Conservation (phyloP, 2,329 filamentous ascomycete species). For the Colletotrichum spinosum region DNA sequence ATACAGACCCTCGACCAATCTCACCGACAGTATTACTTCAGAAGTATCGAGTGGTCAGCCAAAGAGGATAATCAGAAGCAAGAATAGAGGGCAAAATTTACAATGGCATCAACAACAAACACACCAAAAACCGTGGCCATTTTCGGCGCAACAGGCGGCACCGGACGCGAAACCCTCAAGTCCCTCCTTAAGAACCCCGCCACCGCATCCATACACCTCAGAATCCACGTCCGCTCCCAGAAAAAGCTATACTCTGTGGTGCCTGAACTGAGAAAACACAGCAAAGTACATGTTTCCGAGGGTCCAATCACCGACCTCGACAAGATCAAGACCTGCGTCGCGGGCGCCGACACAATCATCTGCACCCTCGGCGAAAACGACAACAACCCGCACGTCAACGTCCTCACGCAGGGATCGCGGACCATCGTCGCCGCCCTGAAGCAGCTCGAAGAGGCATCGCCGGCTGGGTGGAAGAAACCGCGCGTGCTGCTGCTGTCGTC, state of each 20-base stretch:
- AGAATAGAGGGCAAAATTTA: neutral
- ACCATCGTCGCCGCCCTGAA: conserved; percentile 16
- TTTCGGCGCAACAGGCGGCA: conserved; percentile 31
- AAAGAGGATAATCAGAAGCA: neutral
- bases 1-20: no score
- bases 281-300: conserved; percentile 14
- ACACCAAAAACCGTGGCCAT: conserved; percentile 23
- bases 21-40: no score
- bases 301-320: conserved; percentile 27
- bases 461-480: conserved; percentile 5
- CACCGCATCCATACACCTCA: neutral
- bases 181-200: conserved; percentile 11
- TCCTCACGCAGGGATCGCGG: conserved; percentile 11
- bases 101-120: neutral
- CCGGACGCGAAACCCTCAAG: conserved; percentile 29
- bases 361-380: conserved; percentile 31
- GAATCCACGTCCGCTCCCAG: conserved; percentile 23
- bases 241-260: conserved; percentile 14
- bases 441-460: neutral
- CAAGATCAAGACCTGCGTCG: neutral
- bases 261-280: neutral
- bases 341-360: conserved; percentile 25
- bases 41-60: neutral
- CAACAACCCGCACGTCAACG: conserved; percentile 15
- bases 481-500: conserved; percentile 23